Conservation (phyloP, 2,329 filamentous ascomycete species). For the Nectriaceae sp. region DNA sequence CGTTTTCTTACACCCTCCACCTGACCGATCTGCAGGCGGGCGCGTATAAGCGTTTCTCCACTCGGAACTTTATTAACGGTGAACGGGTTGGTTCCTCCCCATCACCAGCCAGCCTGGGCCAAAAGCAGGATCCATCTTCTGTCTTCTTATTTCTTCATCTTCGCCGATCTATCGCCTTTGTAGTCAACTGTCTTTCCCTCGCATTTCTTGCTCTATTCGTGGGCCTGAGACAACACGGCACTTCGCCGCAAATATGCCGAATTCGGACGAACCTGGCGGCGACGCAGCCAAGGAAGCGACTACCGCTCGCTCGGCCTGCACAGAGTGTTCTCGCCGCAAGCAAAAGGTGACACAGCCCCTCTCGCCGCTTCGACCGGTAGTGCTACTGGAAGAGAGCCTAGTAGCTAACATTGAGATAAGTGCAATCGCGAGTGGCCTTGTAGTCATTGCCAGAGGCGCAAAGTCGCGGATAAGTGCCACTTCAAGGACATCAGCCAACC, state of each 20-base stretch:
- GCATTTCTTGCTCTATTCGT: neutral
- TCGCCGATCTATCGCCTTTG: neutral
- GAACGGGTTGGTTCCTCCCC: slow-evolving; percentile 10
- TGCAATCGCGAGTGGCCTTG: slow-evolving; percentile 44
- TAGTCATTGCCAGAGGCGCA: slow-evolving; percentile 42
- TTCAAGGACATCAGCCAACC: slow-evolving; percentile 30
- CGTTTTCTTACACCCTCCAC: slow-evolving; percentile 11
- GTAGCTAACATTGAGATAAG: slow-evolving; percentile 22
- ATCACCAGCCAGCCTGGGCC: slow-evolving; percentile 6
- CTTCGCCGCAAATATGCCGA: neutral
- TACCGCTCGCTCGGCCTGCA: slow-evolving; percentile 39
- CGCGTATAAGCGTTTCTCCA: slow-evolving; percentile 24
- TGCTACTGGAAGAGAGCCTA: neutral
- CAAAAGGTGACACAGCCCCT: slow-evolving; percentile 34
- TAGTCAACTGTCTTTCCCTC: neutral
- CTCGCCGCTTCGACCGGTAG: neutral
- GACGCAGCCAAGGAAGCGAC: slow-evolving; percentile 11
- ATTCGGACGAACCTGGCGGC: neutral
- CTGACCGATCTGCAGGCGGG: slow-evolving; percentile 24
- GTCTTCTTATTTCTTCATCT: neutral
- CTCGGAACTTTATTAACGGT: slow-evolving; percentile 17
- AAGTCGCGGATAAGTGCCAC: slow-evolving; percentile 38
- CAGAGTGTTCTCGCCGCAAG: slow-evolving; percentile 44
- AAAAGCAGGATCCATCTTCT: neutral
- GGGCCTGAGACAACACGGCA: neutral